Base-by-base conservation (phyloP, 2,329 filamentous ascomycete species). In the Hypoxylon sp. region DNA sequence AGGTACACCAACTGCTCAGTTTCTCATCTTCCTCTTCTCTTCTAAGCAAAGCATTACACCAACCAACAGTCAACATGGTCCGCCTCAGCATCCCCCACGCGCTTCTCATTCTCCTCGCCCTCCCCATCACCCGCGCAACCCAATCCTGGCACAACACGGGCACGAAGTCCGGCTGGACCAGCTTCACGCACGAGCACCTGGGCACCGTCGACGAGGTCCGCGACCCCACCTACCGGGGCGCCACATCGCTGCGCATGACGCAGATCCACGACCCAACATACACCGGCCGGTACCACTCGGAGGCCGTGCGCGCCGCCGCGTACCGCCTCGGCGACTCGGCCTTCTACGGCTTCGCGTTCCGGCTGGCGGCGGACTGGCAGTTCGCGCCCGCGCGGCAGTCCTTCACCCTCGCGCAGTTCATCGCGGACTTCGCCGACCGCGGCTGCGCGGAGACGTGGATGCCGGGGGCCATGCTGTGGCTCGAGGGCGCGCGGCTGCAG, bases 381-480 rank as follows among this genome's bases (percentile, higher is more conserved):
- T 80, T 79, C 65, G 63, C 67, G n/a, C 70, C 71, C 11, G 67
- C 69, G 1, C 78, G 81, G 67, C 70, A 68, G 46, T 82, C n/a
- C n/a, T n/a, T 78, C 70, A 80, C 81, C 70, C 67, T 82, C 40
- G 78, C 75, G 0, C 80, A 83, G 69, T 83, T 82, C 72, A 82
- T 82, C 62, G 78, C 79, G 52, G 74, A 81, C 60, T 81, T 81
- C 58, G 68, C 69, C 1, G 74, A 75, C 58, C 71, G 75, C 2
- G 70, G 72, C 42, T 80, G 79, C 62, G 73, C 59, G 53, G 77
- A 82, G 57, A 74, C 77, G 51, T 82, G 71, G 64, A 81, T 81
- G 78, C 80, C 79, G 0, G 74, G 73, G 13, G 77, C 73, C 50
- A 80, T 82, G 80, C 58, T 83, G 35, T 81, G 76, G 75, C 62